phyloP scores from a whole-genome alignment of 2,329 filamentous ascomycete genomes.

The Alternaria gansuensis region DNA sequence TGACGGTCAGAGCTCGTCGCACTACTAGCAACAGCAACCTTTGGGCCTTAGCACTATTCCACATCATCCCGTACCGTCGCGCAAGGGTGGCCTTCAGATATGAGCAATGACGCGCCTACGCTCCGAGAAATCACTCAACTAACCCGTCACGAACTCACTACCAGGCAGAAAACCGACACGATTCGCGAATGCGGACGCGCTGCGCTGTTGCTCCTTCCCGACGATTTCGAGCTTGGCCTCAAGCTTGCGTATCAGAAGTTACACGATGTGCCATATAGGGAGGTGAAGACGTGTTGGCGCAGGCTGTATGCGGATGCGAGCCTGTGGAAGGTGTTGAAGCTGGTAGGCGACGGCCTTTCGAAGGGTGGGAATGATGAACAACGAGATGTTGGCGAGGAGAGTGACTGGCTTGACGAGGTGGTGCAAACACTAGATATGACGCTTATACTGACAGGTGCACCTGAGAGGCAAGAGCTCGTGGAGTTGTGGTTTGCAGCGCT shows the following conservation, averaged over 20 bases:
- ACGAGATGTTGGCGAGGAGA: constrained; percentile 30
- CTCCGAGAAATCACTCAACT: constrained; percentile 37
- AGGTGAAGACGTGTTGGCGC: constrained; percentile 74
- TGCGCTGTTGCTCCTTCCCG: constrained; percentile 49
- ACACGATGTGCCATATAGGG: constrained; percentile 73
- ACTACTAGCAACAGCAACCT: constrained; percentile 14
- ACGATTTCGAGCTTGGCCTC: constrained; percentile 62
- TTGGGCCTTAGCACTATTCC: not conserved
- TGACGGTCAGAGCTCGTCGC: constrained; percentile 21
- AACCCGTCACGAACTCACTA: constrained; percentile 39
- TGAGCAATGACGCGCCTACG: constrained; percentile 29
- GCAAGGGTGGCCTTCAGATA: constrained; percentile 1
- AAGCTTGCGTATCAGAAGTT: constrained; percentile 71
- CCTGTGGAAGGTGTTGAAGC: constrained; percentile 66
- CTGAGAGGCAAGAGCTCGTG: constrained; percentile 45
- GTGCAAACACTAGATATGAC: constrained; percentile 77
- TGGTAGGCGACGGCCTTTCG: constrained; percentile 31
- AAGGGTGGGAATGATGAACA: constrained; percentile 2
- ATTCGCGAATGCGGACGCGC: constrained; percentile 56
- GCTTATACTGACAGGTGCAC: constrained; percentile 71
- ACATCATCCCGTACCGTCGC: not conserved
- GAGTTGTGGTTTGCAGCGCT: constrained; percentile 63
- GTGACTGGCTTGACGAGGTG: constrained; percentile 63
- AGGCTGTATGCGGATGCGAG: constrained; percentile 75
- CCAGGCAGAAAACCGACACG: constrained; percentile 29